Conservation (phyloP, 345 rosid species). For the Eucalyptus albens region DNA sequence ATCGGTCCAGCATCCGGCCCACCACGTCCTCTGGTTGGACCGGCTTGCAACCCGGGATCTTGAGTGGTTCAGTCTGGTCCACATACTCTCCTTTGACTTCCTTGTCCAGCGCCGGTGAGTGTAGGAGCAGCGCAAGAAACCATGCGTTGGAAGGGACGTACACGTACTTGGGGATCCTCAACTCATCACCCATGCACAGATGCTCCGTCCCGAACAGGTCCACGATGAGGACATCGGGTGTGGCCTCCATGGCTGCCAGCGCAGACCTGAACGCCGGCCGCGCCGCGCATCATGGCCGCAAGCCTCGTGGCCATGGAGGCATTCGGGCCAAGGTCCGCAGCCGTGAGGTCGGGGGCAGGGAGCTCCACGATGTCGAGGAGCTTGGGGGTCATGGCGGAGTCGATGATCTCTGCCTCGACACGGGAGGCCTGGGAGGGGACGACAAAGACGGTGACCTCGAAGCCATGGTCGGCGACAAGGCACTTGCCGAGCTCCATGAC, state of each 20-base stretch:
- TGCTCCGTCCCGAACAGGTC: conserved; percentile 34
- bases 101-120: conserved; percentile 16
- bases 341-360: conserved; percentile 13
- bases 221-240: conserved; percentile 31
- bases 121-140: conserved; percentile 29
- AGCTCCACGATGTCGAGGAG: conserved; percentile 9
- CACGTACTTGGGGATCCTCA: conserved; percentile 18
- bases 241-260: conserved; percentile 3
- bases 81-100: conserved; percentile 22
- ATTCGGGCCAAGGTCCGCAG: conserved; percentile 5
- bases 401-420: conserved; percentile 7
- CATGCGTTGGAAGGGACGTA: conserved; percentile 27
- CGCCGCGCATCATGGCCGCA: conserved; percentile 18
- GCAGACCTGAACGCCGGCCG: conserved; percentile 14
- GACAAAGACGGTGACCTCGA: conserved; percentile 25
- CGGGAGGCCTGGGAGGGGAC: conserved; percentile 4
- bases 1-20: conserved; percentile 20
- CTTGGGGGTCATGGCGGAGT: not conserved
- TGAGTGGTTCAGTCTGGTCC: conserved; percentile 13
- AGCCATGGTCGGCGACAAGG: conserved; percentile 12
- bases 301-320: conserved; percentile 10
- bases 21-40: conserved; percentile 26
- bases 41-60: conserved; percentile 44
- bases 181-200: conserved; percentile 19
- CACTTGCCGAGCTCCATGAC: conserved; percentile 39